Evolutionary conservation across 163 green algal species (phyloP), one percentile per base, ranked within the genome.

Genomic region (Chlorella variabilis): DNA sequence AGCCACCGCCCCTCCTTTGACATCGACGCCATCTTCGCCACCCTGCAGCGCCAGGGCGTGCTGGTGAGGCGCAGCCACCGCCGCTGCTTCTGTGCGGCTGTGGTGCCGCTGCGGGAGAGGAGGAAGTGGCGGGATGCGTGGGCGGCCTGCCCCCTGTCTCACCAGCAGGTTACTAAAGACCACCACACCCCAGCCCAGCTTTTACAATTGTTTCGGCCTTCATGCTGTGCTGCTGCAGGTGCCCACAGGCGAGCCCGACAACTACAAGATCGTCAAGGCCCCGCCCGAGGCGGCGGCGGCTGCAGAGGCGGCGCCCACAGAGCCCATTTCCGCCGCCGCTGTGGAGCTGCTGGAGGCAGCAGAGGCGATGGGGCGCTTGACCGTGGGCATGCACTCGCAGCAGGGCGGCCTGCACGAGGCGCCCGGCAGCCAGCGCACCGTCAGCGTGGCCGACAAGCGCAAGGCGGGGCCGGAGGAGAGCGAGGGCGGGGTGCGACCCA

Each of bases 381-480:
- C 17, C 6, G 41, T 71, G 20, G 29, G 18, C 27, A 45, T 71
- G 36, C 23, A 69, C 49, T 83, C 77, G 4, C 34, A 71, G 65
- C n/a, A 62, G 33, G 48, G 77, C 13, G 71, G 49, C 27, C 27
- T 83, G 23, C 39, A 82, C 34, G 77, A 81, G 21, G 54, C 42
- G 21, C 75, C 75, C 1, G 59, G 75, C 41, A 65, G 29, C 41
- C 56, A 80, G 73, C 34, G 34, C 54, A 85, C 78, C 58, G 29
- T 67, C 25, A 81, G 71, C 62, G 41, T 78, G 3, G 80, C 13
- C 3, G 21, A 25, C 71, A 84, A 84, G 45, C 69, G 78, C 34
- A 67, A 61, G 75, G 27, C n/a, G 6, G 13, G 17, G n/a, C 59
- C 59, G n/a, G n/a, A 41, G 21, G 20, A 62, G 54, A n/a, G 9